Evolutionary conservation across 495 filamentous ascomycete genomes (phyloP).

Genomic region (Cairneyella variabilis): DNA sequence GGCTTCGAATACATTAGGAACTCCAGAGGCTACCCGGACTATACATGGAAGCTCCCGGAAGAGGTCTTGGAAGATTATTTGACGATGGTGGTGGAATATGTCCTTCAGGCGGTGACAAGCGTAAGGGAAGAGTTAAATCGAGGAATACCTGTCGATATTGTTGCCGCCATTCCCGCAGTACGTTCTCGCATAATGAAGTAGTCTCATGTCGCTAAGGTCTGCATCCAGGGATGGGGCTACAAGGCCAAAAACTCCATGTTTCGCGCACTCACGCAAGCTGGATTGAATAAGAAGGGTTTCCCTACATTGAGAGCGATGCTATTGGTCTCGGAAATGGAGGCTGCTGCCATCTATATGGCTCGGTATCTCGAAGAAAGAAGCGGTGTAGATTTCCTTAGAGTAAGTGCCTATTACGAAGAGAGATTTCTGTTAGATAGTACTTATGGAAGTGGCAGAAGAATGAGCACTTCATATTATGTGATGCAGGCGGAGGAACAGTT

Average conservation of each 20-base stretch:
- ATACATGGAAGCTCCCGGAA: constrained; percentile 2
- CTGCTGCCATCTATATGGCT: constrained; percentile 19
- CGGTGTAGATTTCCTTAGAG: constrained; percentile 7
- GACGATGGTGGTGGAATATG: constrained; percentile 1
- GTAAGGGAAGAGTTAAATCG: background rate
- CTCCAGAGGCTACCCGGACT: background rate
- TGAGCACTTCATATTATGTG: constrained; percentile 23
- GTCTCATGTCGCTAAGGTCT: background rate
- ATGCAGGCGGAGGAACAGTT: constrained; percentile 26
- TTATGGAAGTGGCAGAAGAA: constrained; percentile 9
- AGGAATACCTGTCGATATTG: constrained; percentile 15
- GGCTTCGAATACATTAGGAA: constrained; percentile 8
- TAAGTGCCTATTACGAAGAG: background rate
- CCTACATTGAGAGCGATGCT: constrained; percentile 6
- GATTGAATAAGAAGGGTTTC: constrained; percentile 14
- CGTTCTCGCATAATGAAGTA: background rate
- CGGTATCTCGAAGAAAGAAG: constrained; percentile 7
- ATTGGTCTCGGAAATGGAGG: constrained; percentile 18
- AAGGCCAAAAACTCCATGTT: constrained; percentile 18
- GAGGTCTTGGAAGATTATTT: constrained; percentile 13
- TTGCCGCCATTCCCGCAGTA: constrained; percentile 17
- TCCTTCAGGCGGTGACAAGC: background rate
- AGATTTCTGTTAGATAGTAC: background rate
- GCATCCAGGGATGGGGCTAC: constrained; percentile 13
- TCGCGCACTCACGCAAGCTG: constrained; percentile 9